Evolutionary conservation across 2,329 filamentous ascomycete genomes (phyloP).

Genomic region (Aspergillus viridinutans): DNA sequence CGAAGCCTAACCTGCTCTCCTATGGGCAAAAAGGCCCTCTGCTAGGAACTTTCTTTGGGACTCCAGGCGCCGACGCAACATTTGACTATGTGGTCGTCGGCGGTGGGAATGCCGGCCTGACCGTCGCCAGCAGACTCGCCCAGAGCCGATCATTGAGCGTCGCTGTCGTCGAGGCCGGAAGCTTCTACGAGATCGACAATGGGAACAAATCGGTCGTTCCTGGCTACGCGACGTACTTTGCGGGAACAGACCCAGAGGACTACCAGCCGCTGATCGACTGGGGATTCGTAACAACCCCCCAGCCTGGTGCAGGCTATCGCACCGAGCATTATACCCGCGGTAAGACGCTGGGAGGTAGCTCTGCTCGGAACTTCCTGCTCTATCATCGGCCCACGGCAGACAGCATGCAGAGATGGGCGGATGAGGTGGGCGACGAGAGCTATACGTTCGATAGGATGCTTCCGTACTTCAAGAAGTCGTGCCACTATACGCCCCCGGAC

Average conservation of each 20-base stretch:
- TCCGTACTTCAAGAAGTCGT: constrained; percentile 24
- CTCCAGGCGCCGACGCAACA: constrained; percentile 19
- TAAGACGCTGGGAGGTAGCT: constrained; percentile 24
- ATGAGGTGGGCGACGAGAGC: constrained; percentile 32
- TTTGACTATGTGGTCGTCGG: constrained; percentile 24
- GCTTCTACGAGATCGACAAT: constrained; percentile 33
- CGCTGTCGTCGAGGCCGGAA: constrained; percentile 30
- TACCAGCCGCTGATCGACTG: constrained; percentile 23
- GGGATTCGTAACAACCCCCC: constrained; percentile 21
- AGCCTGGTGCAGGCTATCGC: constrained; percentile 9
- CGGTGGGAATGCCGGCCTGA: constrained; percentile 24
- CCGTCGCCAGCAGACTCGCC: constrained; percentile 20
- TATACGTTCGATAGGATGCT: constrained; percentile 25
- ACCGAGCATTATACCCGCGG: constrained; percentile 23
- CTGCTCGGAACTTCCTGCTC: constrained; percentile 22
- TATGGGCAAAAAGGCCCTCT: constrained; percentile 13
- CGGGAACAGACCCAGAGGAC: constrained; percentile 20
- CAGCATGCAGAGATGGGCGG: constrained; percentile 32
- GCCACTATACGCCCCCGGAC: constrained; percentile 25
- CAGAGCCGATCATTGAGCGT: constrained; percentile 18
- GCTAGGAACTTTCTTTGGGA: constrained; percentile 19
- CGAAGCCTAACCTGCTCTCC: constrained; percentile 16
- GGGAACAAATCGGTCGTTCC: constrained; percentile 27
- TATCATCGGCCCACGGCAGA: constrained; percentile 27
- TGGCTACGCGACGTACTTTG: constrained; percentile 15